These are phyloP conservation scores for Apium graveolens DNA, from an alignment of 129 eudicot genomes.

Conservation along the genomic window DNA sequence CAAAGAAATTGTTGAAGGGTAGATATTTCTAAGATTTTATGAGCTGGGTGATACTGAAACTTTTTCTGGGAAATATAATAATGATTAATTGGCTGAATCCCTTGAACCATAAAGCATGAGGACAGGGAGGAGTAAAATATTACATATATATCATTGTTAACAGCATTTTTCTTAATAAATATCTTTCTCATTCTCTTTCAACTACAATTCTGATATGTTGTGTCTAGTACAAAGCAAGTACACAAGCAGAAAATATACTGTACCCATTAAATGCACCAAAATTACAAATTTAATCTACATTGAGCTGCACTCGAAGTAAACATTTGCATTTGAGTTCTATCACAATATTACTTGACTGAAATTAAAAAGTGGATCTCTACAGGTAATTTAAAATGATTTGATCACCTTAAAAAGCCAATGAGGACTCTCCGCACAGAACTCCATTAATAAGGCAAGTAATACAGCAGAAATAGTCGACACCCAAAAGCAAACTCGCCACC, in stretches of 20 bases:
- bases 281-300: no score
- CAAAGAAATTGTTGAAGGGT: background rate
- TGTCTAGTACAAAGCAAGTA: background rate
- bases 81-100: background rate
- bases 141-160: no score
- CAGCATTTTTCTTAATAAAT: background rate
- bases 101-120: background rate
- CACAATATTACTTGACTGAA: background rate
- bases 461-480: slow-evolving; percentile 70
- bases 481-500: slow-evolving; percentile 97
- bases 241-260: background rate
- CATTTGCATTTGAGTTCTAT: background rate
- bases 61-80: background rate
- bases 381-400: background rate
- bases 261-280: background rate
- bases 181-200: background rate
- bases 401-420: slow-evolving; percentile 88
- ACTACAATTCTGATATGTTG: background rate
- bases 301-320: no score
- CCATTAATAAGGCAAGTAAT: slow-evolving; percentile 61
- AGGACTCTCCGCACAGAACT: slow-evolving; percentile 88
- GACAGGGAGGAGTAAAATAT: background rate
- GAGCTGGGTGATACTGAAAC: background rate
- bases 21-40: background rate
- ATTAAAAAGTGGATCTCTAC: background rate